phyloP scores from a whole-genome alignment of 768 basidiomycete genomes.

The Mycena metata region DNA sequence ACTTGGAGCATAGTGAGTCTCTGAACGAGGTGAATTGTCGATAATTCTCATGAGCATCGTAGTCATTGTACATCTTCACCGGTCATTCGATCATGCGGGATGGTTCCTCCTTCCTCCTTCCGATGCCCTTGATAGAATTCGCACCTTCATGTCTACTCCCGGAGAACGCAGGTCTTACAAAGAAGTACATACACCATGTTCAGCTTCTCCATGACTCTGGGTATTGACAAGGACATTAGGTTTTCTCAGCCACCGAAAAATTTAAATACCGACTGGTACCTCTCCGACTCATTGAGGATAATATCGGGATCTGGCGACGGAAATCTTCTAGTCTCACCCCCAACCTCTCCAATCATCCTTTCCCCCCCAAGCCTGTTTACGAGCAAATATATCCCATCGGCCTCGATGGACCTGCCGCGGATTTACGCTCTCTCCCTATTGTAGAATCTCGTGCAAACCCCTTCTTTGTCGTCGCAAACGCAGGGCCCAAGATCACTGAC shows the following conservation, averaged over 20 bases:
- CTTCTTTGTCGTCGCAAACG: conserved; percentile 25
- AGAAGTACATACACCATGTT: conserved; percentile 10
- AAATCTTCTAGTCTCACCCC: conserved; percentile 8
- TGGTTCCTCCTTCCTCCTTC: conserved; percentile 18
- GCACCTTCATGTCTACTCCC: background rate
- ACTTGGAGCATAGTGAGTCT: conserved; percentile 14
- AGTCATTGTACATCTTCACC: conserved; percentile 21
- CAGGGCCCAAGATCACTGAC: conserved; percentile 18
- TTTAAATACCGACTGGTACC: conserved; percentile 26
- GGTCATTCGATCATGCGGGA: conserved; percentile 20
- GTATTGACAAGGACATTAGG: conserved; percentile 14
- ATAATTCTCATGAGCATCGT: background rate
- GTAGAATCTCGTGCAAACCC: conserved; percentile 22
- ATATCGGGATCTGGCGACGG: too few species aligned
- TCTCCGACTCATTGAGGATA: conserved; percentile 18
- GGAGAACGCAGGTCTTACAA: conserved; percentile 23
- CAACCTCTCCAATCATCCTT: conserved; percentile 13
- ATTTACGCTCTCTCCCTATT: conserved; percentile 15
- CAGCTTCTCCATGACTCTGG: background rate
- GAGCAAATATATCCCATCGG: conserved; percentile 22
- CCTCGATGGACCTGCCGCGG: too few species aligned
- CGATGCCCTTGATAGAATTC: conserved; percentile 1
- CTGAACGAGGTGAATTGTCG: background rate
- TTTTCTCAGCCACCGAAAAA: conserved; percentile 7
- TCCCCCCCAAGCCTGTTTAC: conserved; percentile 14